Percentiles rank a stretch among this genome's conserved stretches.
Conservation (phyloP, 345 rosid genomes). For the Salix brachista region DNA sequence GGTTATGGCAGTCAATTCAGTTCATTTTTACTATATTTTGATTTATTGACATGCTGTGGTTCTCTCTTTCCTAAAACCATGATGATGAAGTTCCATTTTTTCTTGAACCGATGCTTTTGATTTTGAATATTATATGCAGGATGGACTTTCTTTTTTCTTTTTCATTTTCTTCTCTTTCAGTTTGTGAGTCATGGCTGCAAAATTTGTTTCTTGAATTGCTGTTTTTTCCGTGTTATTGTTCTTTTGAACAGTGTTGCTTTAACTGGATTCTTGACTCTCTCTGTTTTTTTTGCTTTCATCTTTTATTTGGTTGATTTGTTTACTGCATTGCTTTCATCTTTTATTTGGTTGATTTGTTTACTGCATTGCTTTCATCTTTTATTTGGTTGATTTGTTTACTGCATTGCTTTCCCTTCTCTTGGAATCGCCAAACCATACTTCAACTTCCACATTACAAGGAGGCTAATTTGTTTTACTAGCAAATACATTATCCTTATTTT, state of each 20-base stretch:
- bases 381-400: constrained; percentile 4
- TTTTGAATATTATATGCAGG: neutral
- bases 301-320: too few relatives aligned
- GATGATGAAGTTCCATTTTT: neutral
- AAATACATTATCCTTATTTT: neutral
- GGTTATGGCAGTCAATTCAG: constrained; percentile 8
- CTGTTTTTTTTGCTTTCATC: too few relatives aligned
- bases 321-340: too few relatives aligned
- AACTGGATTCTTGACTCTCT: constrained; percentile 17
- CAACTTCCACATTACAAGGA: constrained; percentile 3
- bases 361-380: neutral
- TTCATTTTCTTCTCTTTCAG: neutral
- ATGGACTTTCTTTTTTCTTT: neutral
- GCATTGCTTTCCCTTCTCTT: constrained; percentile 13
- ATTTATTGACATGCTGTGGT: neutral
- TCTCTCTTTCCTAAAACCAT: neutral
- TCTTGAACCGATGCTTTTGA: neutral
- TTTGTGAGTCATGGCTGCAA: neutral
- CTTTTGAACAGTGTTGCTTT: constrained; percentile 7
- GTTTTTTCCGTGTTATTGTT: neutral
- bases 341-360: too few relatives aligned
- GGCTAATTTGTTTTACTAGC: constrained; percentile 6
- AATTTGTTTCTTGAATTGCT: neutral
- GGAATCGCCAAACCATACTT: constrained; percentile 12
- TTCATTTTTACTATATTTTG: constrained; percentile 1